A percentile compares a stretch with the other conserved stretches of the same genome.
These are phyloP conservation scores for Xerocomus nothofagi DNA, from an alignment of 1,284 basidiomycete genomes.

Conservation along the genomic window DNA sequence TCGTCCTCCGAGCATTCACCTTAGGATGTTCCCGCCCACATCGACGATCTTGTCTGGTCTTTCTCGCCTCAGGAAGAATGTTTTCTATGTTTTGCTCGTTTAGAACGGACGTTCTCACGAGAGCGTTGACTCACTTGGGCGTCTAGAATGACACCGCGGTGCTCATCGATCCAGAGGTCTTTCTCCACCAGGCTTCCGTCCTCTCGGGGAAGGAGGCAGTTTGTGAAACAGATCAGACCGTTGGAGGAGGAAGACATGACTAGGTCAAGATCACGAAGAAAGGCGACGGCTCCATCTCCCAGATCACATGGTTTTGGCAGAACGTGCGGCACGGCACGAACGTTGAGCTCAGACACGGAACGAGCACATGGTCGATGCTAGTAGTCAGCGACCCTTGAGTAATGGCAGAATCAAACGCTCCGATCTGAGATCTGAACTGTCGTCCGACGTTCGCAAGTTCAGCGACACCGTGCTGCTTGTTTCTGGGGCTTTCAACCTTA, in stretches of 20 bases:
- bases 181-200: constrained; percentile 69
- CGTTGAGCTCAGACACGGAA: background rate
- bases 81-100: constrained; percentile 30
- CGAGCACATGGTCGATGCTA: constrained; percentile 15
- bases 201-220: constrained; percentile 74
- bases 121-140: constrained; percentile 52
- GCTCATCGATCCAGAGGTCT: constrained; percentile 78
- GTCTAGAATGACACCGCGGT: constrained; percentile 67
- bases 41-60: constrained; percentile 65
- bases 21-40: constrained; percentile 71
- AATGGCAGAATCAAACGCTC: no score
- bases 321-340: background rate
- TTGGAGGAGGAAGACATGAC: constrained; percentile 44
- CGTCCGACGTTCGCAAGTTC: no score
- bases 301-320: constrained; percentile 17
- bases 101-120: background rate
- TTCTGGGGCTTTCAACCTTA: background rate
- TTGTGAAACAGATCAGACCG: constrained; percentile 80
- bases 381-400: no score
- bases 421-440: no score
- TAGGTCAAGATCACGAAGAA: constrained; percentile 6
- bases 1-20: constrained; percentile 39
- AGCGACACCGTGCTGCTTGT: no score
- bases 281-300: background rate
- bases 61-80: constrained; percentile 63